Evolutionary conservation across 495 filamentous ascomycete species (phyloP).

Genomic region (Penicillium arizonense): DNA sequence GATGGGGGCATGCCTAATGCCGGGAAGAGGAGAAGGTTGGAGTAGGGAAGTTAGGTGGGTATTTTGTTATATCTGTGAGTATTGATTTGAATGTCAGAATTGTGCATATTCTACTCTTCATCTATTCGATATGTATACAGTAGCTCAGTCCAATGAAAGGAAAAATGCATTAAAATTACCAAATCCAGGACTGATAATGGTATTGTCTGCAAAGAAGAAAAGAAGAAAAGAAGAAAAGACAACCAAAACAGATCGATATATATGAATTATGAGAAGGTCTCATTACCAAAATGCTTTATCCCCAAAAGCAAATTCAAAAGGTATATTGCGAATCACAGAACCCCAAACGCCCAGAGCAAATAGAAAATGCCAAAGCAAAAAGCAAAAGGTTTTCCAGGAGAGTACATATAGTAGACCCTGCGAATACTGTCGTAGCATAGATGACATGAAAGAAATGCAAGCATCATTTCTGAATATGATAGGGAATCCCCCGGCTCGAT

Average conservation of each 20-base stretch:
- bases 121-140: not conserved
- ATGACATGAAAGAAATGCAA: slow-evolving; percentile 20
- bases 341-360: slow-evolving; percentile 15
- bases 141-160: not conserved
- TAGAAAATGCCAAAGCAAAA: slow-evolving; percentile 5
- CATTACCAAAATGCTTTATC: slow-evolving; percentile 23
- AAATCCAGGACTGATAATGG: not conserved
- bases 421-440: slow-evolving; percentile 21
- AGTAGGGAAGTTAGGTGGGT: slow-evolving; percentile 9
- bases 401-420: slow-evolving; percentile 4
- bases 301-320: slow-evolving; percentile 21
- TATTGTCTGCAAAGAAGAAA: not conserved
- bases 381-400: slow-evolving; percentile 12
- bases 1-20: slow-evolving; percentile 13
- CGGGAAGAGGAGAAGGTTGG: slow-evolving; percentile 36
- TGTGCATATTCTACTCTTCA: not conserved
- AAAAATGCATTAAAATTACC: slow-evolving; percentile 2
- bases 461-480: slow-evolving; percentile 20
- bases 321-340: slow-evolving; percentile 24
- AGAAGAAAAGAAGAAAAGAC: slow-evolving; percentile 10
- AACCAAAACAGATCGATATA: slow-evolving; percentile 12
- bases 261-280: slow-evolving; percentile 10
- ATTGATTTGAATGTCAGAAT: not conserved
- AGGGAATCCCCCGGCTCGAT: slow-evolving; percentile 8
- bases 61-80: not conserved